Evolutionary conservation across 2,329 filamentous ascomycete species (phyloP), one percentile per base, ranked within the genome.

Genomic region (Pseudogymnoascus sp.): DNA sequence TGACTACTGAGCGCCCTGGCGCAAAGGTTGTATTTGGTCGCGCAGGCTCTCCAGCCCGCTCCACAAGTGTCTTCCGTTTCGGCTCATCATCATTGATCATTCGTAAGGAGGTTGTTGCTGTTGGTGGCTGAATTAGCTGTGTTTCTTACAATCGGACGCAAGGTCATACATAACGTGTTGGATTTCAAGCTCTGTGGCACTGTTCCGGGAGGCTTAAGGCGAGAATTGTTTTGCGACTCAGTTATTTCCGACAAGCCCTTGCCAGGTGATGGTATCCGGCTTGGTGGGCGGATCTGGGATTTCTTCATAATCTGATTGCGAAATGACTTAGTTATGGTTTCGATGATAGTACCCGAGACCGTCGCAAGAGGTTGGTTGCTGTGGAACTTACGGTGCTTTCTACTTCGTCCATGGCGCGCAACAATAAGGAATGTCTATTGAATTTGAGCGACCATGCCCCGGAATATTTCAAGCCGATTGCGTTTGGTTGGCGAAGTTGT

Each of bases 211-310:
- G 75, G 72, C 60, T 80, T 80, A 10, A 75, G 72, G 61, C 84
- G 81, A 47, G 79, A 73, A 71, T 88, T 87, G 74, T 76, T 78
- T 69, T 87, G 82, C n/a, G 84, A 86, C 6, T 86, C 82, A 69
- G 77, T 80, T 67, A 84, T 81, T 70, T 86, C 84, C 8, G 78
- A 73, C 14, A 86, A 77, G 3, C 76, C 75, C 63, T 69, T 70
- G 40, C 62, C 68, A 56, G 72, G 74, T 33, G 71, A 71, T 16
- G 67, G 66, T 14, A 72, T 69, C 47, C 66, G 65, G 62, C 62
- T 68, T 47, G 71, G 70, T 62, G 64, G 69, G 31, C 65, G 70
- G 19, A 70, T 33, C 61, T 71, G 69, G 16, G 72, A 73, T 60
- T 61, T 63, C 60, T 68, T 70, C 64, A 67, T 67, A 64, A 65